Evolutionary conservation across 805 yeast genomes (phyloP).

Genomic region (Ogataea saltuana): DNA sequence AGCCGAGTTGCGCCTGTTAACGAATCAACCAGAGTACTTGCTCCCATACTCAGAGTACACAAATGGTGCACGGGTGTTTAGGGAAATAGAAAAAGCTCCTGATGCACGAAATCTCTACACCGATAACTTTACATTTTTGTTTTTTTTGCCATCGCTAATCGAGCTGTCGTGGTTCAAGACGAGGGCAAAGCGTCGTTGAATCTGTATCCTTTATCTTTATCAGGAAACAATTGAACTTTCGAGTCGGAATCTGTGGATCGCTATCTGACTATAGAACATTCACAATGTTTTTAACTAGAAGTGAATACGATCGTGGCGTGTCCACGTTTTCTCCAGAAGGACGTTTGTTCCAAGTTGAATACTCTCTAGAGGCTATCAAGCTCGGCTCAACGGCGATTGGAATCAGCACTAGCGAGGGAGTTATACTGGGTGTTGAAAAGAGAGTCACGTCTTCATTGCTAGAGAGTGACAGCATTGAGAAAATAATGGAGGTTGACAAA

Average conservation of each 20-base stretch:
- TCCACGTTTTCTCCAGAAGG: slow-evolving; percentile 99
- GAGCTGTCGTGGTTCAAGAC: too few species aligned
- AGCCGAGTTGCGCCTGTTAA: too few species aligned
- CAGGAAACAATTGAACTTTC: neutral
- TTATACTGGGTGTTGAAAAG: slow-evolving; percentile 94
- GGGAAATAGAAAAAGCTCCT: too few species aligned
- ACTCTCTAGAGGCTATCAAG: slow-evolving; percentile 96
- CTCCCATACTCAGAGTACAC: too few species aligned
- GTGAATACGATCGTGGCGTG: slow-evolving; percentile 98
- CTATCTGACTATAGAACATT: neutral
- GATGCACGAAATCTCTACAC: neutral
- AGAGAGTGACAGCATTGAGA: slow-evolving; percentile 92
- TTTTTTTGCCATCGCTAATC: neutral
- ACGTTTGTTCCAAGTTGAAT: slow-evolving; percentile 95
- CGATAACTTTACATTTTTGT: neutral
- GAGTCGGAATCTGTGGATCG: too few species aligned
- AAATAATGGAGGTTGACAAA: slow-evolving; percentile 88
- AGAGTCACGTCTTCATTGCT: slow-evolving; percentile 90
- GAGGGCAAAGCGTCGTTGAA: neutral
- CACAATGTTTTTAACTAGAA: slow-evolving; percentile 93
- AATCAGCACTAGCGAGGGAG: slow-evolving; percentile 92
- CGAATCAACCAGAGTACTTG: too few species aligned
- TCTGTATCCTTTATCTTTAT: neutral
- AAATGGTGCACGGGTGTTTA: too few species aligned
- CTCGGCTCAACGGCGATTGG: slow-evolving; percentile 98